Evolutionary conservation across 495 filamentous ascomycete genomes (phyloP).

Genomic region (Aspergillus asperescens): DNA sequence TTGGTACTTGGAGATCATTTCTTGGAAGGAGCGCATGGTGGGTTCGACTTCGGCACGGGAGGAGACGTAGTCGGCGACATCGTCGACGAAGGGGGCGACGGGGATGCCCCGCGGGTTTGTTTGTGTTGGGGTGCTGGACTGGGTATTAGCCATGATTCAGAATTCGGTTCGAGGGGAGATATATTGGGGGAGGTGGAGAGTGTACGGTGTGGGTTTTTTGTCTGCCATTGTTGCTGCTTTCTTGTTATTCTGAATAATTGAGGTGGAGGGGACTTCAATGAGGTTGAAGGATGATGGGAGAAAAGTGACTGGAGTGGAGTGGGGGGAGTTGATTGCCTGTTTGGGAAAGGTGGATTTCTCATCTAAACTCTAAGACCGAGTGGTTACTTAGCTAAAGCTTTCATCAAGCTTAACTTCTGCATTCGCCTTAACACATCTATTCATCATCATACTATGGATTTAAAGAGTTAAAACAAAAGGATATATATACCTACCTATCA

Average conservation of each 20-base stretch:
- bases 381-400: no score
- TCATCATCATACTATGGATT: neutral
- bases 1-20: constrained; percentile 99
- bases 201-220: constrained; percentile 14
- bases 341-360: constrained; percentile 17
- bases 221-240: constrained; percentile 19
- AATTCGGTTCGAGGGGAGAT: neutral
- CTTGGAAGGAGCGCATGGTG: constrained; percentile 88
- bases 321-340: constrained; percentile 24
- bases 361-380: neutral
- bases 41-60: constrained; percentile 80
- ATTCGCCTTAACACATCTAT: neutral
- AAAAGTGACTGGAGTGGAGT: constrained; percentile 14
- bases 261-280: neutral
- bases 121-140: constrained; percentile 30
- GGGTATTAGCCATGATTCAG: neutral
- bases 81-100: constrained; percentile 90
- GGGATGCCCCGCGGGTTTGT: constrained; percentile 95
- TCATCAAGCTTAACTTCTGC: neutral
- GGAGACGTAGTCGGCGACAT: constrained; percentile 91
- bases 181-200: neutral
- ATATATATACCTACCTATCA: constrained; percentile 38
- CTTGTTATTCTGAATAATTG: neutral
- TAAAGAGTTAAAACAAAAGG: neutral
- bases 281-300: constrained; percentile 16